phyloP scores from a whole-genome alignment of 2,329 filamentous ascomycete genomes.

The Endothia cerciana region DNA sequence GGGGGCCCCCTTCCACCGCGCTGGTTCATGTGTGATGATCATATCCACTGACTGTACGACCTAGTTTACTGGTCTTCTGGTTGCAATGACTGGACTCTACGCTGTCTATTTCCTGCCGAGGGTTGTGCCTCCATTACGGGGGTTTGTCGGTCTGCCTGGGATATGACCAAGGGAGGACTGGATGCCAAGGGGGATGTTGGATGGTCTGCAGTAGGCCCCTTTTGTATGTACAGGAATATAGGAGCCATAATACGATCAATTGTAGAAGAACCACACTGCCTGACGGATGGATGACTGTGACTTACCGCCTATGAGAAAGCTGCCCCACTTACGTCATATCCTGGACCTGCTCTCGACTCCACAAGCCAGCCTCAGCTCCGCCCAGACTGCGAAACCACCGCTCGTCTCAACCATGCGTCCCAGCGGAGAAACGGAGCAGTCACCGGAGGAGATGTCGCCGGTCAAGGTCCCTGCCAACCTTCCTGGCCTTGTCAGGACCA shows the following conservation, averaged over 20 bases:
- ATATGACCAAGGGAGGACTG: slow-evolving; percentile 41
- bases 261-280: neutral
- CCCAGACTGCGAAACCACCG: neutral
- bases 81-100: slow-evolving; percentile 52
- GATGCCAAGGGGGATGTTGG: neutral
- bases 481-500: slow-evolving; percentile 53
- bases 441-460: slow-evolving; percentile 41
- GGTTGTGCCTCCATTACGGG: slow-evolving; percentile 50
- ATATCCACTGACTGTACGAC: slow-evolving; percentile 32
- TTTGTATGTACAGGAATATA: neutral
- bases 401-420: neutral
- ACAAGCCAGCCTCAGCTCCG: neutral
- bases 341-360: slow-evolving; percentile 2
- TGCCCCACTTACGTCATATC: slow-evolving; percentile 23
- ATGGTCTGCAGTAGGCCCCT: neutral
- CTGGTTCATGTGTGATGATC: neutral
- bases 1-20: neutral
- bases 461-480: slow-evolving; percentile 51
- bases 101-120: slow-evolving; percentile 56
- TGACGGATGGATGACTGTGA: neutral
- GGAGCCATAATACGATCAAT: neutral
- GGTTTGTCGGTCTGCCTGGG: slow-evolving; percentile 54
- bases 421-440: neutral
- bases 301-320: neutral
- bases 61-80: slow-evolving; percentile 58